Conservation (phyloP, 2,329 filamentous ascomycete genomes). For the Aspergillus candidus region DNA sequence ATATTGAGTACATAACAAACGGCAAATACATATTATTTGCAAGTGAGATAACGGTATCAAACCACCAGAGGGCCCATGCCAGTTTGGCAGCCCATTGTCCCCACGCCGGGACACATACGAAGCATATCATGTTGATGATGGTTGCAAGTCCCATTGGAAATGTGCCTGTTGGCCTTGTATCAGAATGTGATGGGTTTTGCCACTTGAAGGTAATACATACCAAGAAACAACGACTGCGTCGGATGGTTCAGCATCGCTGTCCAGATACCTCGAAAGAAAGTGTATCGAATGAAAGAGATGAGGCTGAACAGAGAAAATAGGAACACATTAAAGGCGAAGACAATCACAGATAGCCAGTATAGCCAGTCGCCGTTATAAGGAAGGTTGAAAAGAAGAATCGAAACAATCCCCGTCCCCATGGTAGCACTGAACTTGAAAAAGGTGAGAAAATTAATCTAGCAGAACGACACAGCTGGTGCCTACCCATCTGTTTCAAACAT, state of each 20-base stretch:
- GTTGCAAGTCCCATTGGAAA: slow-evolving; percentile 65
- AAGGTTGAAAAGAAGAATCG: slow-evolving; percentile 31
- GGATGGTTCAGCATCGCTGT: slow-evolving; percentile 60
- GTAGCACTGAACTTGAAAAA: slow-evolving; percentile 9
- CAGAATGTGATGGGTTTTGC: no score
- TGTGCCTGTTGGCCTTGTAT: slow-evolving; percentile 33
- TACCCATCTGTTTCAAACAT: no score
- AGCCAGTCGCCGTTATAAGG: slow-evolving; percentile 37
- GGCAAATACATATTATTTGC: slow-evolving; percentile 51
- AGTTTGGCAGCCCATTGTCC: slow-evolving; percentile 51
- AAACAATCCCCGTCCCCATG: slow-evolving; percentile 41
- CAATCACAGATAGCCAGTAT: slow-evolving; percentile 33
- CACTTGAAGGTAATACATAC: no score
- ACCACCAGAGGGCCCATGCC: slow-evolving; percentile 55
- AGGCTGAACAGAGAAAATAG: slow-evolving; percentile 31
- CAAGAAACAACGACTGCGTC: slow-evolving; percentile 62
- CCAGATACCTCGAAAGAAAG: slow-evolving; percentile 61
- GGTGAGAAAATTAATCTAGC: no score
- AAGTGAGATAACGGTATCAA: slow-evolving; percentile 50
- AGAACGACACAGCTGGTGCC: no score
- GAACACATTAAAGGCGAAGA: slow-evolving; percentile 33
- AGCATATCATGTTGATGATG: slow-evolving; percentile 59
- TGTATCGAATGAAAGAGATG: slow-evolving; percentile 56
- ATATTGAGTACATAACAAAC: slow-evolving; percentile 47
- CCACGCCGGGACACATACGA: slow-evolving; percentile 57